Conservation (phyloP, 768 basidiomycete genomes). For the Termitomyces sp. region DNA sequence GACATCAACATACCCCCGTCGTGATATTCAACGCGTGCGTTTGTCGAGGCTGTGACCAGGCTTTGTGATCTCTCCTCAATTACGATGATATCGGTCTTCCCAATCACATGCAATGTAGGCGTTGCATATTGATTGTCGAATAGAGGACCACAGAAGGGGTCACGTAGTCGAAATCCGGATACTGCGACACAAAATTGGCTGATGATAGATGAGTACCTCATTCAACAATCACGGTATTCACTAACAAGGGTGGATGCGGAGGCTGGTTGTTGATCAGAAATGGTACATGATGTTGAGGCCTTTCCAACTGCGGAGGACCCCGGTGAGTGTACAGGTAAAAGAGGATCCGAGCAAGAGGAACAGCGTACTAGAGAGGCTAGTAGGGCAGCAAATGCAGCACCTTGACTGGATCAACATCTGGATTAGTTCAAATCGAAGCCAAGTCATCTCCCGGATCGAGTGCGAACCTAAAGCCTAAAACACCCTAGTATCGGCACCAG, state of each 20-base stretch:
- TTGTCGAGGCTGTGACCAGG: constrained; percentile 51
- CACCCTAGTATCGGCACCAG: constrained; percentile 43
- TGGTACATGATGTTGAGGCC: constrained; percentile 42
- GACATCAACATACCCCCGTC: constrained; percentile 62
- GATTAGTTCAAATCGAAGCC: neutral
- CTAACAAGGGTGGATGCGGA: constrained; percentile 75
- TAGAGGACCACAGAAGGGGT: constrained; percentile 45
- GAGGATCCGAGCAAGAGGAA: constrained; percentile 4
- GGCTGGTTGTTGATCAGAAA: constrained; percentile 63
- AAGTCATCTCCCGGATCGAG: neutral
- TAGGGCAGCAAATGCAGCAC: constrained; percentile 71
- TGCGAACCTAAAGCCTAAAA: constrained; percentile 73
- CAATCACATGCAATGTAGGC: constrained; percentile 75
- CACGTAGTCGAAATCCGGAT: constrained; percentile 62
- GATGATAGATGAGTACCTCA: neutral
- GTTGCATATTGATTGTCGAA: constrained; percentile 56
- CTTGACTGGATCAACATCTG: constrained; percentile 48
- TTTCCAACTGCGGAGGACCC: constrained; percentile 30
- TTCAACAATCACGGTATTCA: constrained; percentile 2
- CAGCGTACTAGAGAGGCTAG: constrained; percentile 61
- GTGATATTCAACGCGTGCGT: constrained; percentile 69
- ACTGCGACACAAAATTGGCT: constrained; percentile 76
- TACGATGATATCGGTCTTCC: constrained; percentile 75
- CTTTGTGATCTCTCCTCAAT: constrained; percentile 60
- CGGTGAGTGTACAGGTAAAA: neutral